A percentile compares a stretch with the other conserved stretches of the same genome.
phyloP scores from a whole-genome alignment of 306 rosid species.

The Fragaria nilgerrensis region DNA sequence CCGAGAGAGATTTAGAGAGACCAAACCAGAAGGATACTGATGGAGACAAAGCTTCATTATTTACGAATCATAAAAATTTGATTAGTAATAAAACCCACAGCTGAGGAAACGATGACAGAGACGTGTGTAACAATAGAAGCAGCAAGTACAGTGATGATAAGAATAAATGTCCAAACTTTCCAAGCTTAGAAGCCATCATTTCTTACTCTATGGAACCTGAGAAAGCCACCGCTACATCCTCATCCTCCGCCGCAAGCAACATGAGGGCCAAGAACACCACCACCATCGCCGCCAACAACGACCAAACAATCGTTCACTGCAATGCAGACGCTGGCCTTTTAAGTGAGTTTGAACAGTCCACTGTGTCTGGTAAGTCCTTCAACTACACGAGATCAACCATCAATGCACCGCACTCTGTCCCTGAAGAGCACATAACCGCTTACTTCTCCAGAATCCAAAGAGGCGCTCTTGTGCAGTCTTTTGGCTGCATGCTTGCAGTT shows the following conservation, averaged over 20 bases:
- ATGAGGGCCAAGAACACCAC: conserved; percentile 22
- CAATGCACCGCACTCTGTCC: conserved; percentile 42
- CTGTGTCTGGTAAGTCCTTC: conserved; percentile 58
- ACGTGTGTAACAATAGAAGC: conserved; percentile 17
- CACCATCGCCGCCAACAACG: conserved; percentile 5
- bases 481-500: conserved; percentile 70
- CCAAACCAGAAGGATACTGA: background rate
- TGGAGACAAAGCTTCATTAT: no score
- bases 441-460: conserved; percentile 70
- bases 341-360: conserved; percentile 66
- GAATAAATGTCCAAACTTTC: background rate
- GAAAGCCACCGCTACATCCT: conserved; percentile 22
- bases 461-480: conserved; percentile 68
- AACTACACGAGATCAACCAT: conserved; percentile 55
- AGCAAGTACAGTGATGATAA: background rate
- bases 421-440: conserved; percentile 54
- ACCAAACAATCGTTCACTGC: conserved; percentile 49
- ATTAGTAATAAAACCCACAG: background rate
- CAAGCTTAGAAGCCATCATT: background rate
- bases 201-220: conserved; percentile 30
- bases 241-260: conserved; percentile 56
- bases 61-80: background rate
- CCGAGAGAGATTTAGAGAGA: conserved; percentile 19
- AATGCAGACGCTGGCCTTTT: conserved; percentile 65
- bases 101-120: conserved; percentile 24